phyloP scores from a whole-genome alignment of 2,329 filamentous ascomycete genomes.

The Fusarium sp. region DNA sequence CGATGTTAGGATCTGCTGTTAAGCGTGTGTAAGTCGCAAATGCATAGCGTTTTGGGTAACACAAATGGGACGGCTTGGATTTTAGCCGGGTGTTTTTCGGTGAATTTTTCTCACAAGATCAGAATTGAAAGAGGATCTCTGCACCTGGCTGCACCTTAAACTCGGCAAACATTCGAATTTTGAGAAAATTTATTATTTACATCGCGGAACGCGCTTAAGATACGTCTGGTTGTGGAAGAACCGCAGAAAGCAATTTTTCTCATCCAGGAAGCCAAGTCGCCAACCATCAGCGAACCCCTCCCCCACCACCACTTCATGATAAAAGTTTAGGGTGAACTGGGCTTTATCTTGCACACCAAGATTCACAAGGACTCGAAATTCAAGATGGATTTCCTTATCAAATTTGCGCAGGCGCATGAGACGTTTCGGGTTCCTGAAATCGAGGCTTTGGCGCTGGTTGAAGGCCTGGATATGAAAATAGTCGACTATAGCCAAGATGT shows the following conservation, averaged over 20 bases:
- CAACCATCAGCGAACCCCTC: slow-evolving; percentile 1
- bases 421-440: slow-evolving; percentile 90
- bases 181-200: background rate
- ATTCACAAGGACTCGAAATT: background rate
- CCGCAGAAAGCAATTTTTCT: background rate
- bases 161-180: background rate
- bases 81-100: slow-evolving; percentile 45
- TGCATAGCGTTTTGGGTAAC: background rate
- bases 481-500: slow-evolving; percentile 81
- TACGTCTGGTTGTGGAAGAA: background rate
- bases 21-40: slow-evolving; percentile 17
- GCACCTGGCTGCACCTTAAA: slow-evolving; percentile 10
- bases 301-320: slow-evolving; percentile 20
- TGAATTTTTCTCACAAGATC: slow-evolving; percentile 33
- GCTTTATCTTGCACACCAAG: background rate
- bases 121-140: slow-evolving; percentile 70
- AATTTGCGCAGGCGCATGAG: slow-evolving; percentile 90
- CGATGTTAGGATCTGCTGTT: background rate
- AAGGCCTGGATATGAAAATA: slow-evolving; percentile 75
- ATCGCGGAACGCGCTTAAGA: background rate
- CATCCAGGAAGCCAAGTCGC: background rate
- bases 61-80: slow-evolving; percentile 7
- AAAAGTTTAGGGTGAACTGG: slow-evolving; percentile 4
- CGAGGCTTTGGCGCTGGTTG: slow-evolving; percentile 78
- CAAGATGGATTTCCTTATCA: slow-evolving; percentile 82